Base-by-base conservation (phyloP, 495 filamentous ascomycete species). In the Xylaria acuta region DNA sequence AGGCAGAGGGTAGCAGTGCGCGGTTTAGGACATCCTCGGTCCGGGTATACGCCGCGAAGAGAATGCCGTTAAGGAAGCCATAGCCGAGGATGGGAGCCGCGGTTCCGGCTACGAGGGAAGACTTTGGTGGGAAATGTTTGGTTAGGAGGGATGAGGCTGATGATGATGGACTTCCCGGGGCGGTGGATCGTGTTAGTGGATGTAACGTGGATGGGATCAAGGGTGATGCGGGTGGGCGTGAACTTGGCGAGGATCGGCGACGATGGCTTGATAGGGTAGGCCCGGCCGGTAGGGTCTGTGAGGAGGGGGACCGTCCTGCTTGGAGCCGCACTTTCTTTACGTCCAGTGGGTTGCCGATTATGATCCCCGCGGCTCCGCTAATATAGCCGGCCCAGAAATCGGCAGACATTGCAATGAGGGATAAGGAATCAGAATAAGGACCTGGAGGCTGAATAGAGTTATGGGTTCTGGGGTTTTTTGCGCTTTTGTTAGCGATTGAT, bases 351-450 rank as follows among this genome's bases (percentile, higher is more conserved):
- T 96, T 97, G 71, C 94, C 94, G 67, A 97, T 90, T 45, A 96
- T 82, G 74, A 97, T 97, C 54, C 92, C 92, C 6, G 89, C 84
- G 64, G 91, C 93, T 22, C 94, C 94, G 75, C 91, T 93, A 74
- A 95, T 82, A 81, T 97, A 97, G 74, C 94, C 92, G 30, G 87
- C 91, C 91, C 90, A 95, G 82, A 96, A 97, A 81, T 95, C 93
- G 69, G 92, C 87, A 41, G 92, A 92, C 92, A 95, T 95, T 14
- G 58, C 2, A 38, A 22, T 1, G 14, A 5, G 20, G 20, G 5
- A n/a, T 38, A 22, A 38, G 20, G 18, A 40, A 20, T 6, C 2
- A 34, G 32, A n/a, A 38, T 18, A 45, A 53, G 16, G 3, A 32
- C 6, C 40, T 45, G 1, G 27, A 36, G 58, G 58, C 6, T 34